Conservation (phyloP, 768 basidiomycete species). For the Suillus sp. region DNA sequence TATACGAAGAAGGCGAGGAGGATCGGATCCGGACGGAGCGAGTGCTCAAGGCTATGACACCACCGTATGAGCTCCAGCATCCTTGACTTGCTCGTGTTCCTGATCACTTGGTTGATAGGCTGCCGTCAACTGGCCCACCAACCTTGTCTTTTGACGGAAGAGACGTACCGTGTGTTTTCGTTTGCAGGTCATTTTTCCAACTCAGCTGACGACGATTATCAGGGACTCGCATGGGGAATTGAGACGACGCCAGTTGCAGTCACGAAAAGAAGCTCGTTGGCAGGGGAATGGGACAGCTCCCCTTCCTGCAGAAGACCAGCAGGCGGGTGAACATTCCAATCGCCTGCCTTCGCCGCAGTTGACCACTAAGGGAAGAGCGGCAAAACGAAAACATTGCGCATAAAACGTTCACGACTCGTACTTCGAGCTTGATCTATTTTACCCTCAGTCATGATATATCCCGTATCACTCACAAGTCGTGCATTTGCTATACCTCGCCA, state of each 20-base stretch:
- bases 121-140: not conserved
- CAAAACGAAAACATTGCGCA: not conserved
- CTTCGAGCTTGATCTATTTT: not conserved
- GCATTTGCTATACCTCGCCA: not conserved
- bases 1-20: conserved; percentile 17
- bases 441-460: not conserved
- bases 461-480: not conserved
- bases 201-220: not conserved
- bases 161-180: not conserved
- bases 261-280: not conserved
- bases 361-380: not conserved
- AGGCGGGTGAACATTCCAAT: not conserved
- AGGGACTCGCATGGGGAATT: not conserved
- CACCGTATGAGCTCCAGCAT: not conserved
- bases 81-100: not conserved
- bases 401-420: not conserved
- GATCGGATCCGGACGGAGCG: not conserved
- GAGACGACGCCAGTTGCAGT: not conserved
- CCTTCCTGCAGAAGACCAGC: not conserved
- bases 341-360: conserved; percentile 2
- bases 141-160: not conserved
- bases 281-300: too few relatives aligned
- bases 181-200: not conserved
- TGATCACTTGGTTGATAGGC: not conserved
- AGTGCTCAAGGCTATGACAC: not conserved